phyloP scores from a whole-genome alignment of 2,329 filamentous ascomycete species.

The Davidsoniella eucalypti region DNA sequence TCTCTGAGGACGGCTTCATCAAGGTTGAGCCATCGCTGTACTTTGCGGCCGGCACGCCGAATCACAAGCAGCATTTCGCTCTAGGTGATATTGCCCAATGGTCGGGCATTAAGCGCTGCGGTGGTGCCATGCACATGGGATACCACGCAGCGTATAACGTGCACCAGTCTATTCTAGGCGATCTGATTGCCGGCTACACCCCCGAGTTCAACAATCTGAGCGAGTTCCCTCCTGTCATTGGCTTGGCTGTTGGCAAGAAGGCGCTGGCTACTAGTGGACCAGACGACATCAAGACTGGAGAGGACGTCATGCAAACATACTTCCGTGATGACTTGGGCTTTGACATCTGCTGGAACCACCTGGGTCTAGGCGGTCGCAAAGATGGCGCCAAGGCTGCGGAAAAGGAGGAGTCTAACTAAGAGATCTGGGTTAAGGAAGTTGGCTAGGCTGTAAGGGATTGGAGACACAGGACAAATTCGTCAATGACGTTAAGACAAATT shows the following conservation, averaged over 20 bases:
- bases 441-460: not conserved
- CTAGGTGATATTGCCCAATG: constrained; percentile 54
- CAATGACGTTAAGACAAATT: too few relatives aligned
- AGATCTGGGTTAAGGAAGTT: not conserved
- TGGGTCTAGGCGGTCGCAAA: constrained; percentile 26
- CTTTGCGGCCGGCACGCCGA: constrained; percentile 36
- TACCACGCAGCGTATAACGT: constrained; percentile 50
- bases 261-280: constrained; percentile 46
- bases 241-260: constrained; percentile 52
- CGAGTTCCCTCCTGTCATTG: constrained; percentile 49
- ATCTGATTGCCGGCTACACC: constrained; percentile 21
- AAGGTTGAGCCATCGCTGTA: constrained; percentile 33
- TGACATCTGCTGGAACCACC: constrained; percentile 39
- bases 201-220: constrained; percentile 33
- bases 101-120: constrained; percentile 68
- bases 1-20: constrained; percentile 51
- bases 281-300: constrained; percentile 40
- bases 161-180: constrained; percentile 40
- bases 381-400: constrained; percentile 4
- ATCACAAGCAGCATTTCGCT: constrained; percentile 46
- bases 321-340: constrained; percentile 55
- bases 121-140: constrained; percentile 59
- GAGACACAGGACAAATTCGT: not conserved
- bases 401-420: not conserved
- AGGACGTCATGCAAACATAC: constrained; percentile 44